A percentile compares a stretch with the other conserved stretches of the same genome.
Conservation (phyloP, 2,329 filamentous ascomycete species). For the Cordyceps cateniannulata region DNA sequence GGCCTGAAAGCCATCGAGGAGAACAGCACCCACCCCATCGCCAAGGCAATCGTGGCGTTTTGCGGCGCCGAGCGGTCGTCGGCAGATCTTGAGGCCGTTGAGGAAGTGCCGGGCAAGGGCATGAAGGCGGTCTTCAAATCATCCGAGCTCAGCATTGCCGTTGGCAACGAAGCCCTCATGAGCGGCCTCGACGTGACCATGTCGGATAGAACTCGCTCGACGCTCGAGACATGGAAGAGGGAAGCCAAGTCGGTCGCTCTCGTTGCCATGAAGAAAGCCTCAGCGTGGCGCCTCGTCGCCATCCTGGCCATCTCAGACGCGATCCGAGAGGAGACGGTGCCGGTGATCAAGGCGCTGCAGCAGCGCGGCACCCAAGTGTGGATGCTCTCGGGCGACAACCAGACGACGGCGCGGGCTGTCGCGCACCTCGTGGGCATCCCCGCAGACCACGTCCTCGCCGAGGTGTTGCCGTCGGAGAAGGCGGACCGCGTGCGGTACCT, state of each 20-base stretch:
- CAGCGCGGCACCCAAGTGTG: conserved; percentile 66
- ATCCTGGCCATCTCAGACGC: conserved; percentile 75
- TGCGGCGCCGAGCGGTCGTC: conserved; percentile 38
- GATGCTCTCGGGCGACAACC: conserved; percentile 91
- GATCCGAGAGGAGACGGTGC: conserved; percentile 64
- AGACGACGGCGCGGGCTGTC: conserved; percentile 75
- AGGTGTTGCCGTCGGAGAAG: conserved; percentile 80
- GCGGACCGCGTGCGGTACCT: conserved; percentile 62
- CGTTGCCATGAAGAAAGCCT: conserved; percentile 37
- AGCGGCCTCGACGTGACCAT: conserved; percentile 37
- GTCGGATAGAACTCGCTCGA: conserved; percentile 24
- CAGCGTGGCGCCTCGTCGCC: conserved; percentile 49
- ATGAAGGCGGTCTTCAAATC: conserved; percentile 50
- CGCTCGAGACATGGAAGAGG: conserved; percentile 50
- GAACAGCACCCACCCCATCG: conserved; percentile 69
- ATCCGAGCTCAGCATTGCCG: conserved; percentile 45
- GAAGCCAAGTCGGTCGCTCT: conserved; percentile 60
- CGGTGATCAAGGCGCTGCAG: conserved; percentile 59
- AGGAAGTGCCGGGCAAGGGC: conserved; percentile 67
- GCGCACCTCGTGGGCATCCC: conserved; percentile 70
- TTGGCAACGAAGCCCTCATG: conserved; percentile 72
- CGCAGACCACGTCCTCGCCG: conserved; percentile 69
- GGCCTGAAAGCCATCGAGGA: conserved; percentile 58
- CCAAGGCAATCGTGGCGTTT: conserved; percentile 60
- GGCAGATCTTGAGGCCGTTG: conserved; percentile 36